Evolutionary conservation across 805 yeast species (phyloP), one percentile per base, ranked within the genome.

Genomic region (Nakazawaea wyomingensis): DNA sequence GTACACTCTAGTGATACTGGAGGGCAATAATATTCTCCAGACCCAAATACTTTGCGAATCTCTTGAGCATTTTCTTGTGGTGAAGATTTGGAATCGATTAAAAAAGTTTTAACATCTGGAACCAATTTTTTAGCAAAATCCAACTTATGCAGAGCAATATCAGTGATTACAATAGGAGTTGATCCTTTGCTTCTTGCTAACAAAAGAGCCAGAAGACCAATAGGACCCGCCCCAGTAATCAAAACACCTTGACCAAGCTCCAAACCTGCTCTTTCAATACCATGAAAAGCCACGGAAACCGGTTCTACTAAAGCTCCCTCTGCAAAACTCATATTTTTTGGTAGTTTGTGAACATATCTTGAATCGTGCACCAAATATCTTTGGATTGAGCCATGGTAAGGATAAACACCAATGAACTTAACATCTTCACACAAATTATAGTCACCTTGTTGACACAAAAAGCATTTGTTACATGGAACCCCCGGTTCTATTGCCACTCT

Each of bases 271-370:
- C 71, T 62, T 50, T 66, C 68, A 37, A 76, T 63, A 26, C 78
- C 81, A 41, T 74, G 76, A 40, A 71, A 62, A 4, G 75, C 78
- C 37, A 76, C 82, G n/a, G 72, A 62, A 28, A 76, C 59, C 2
- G 80, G 80, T 57, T 76, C 81, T 14, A 73, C 72, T 39, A 76
- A 54, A 2, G 82, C 80, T 21, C 80, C 82, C 48, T 72, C 69
- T 42, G 67, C 72, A 52, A 60, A 74, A 10, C 73, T 51, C 71
- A 76, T 64, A 45, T 53, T 42, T n/a, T 61, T 68, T 34, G 72
- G 71, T 11, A 68, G 46, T 46, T 61, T 63, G 54, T 55, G 61
- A 24, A 64, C 62, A 43, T 54, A 62, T 35, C 59, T 49, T 22
- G 62, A 56, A 35, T 56, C 55, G 38, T 61, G 62, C 19, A 61